Conservation (phyloP, 2,329 filamentous ascomycete genomes). For the Fusarium coicis region DNA sequence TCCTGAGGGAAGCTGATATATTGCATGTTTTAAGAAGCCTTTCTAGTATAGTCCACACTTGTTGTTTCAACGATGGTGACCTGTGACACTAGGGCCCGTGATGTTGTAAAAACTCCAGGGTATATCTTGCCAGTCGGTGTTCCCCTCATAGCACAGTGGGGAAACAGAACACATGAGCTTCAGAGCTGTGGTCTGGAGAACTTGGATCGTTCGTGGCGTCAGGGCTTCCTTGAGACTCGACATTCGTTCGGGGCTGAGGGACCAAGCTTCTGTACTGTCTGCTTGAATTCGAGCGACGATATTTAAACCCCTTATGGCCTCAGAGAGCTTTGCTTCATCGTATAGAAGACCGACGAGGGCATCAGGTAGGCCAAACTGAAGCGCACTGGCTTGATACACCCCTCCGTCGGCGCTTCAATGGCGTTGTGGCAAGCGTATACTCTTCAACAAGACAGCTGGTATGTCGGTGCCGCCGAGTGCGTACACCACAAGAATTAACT, state of each 20-base stretch:
- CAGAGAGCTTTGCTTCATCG: slow-evolving; percentile 11
- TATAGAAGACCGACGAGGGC: slow-evolving; percentile 30
- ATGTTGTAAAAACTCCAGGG: rapidly evolving
- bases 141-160: slow-evolving; percentile 45
- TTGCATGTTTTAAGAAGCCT: slow-evolving; percentile 8
- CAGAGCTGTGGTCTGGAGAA: slow-evolving; percentile 26
- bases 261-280: slow-evolving; percentile 30
- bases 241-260: slow-evolving; percentile 20
- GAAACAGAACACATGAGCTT: slow-evolving; percentile 43
- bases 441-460: slow-evolving; percentile 36
- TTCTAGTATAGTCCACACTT: slow-evolving; percentile 42
- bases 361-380: slow-evolving; percentile 35
- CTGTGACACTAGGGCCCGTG: slow-evolving; percentile 1
- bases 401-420: slow-evolving; percentile 42
- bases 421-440: slow-evolving; percentile 27
- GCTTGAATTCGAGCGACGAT: slow-evolving; percentile 13
- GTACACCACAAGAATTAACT: slow-evolving; percentile 35
- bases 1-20: slow-evolving; percentile 23
- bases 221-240: not conserved
- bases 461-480: slow-evolving; percentile 35
- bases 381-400: slow-evolving; percentile 29
- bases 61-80: slow-evolving; percentile 36
- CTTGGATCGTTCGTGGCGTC: slow-evolving; percentile 21
- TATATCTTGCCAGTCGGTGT: slow-evolving; percentile 40
- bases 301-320: not conserved